Percentiles rank a stretch among this genome's conserved stretches.
Conservation (phyloP, 2,329 filamentous ascomycete species). For the Alternaria metachromatica region DNA sequence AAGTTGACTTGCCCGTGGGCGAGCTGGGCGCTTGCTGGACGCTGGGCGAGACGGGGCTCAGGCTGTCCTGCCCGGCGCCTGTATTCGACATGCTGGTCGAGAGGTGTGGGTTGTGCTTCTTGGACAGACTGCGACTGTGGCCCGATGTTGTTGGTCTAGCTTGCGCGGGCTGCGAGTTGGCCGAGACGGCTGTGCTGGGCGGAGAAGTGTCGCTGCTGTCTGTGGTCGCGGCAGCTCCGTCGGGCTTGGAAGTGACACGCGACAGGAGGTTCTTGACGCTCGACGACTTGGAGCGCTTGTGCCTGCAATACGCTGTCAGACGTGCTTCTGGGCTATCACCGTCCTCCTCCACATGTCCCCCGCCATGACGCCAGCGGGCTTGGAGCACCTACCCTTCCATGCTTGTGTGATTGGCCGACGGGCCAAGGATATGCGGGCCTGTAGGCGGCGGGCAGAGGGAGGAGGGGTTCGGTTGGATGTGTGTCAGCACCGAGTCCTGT, state of each 20-base stretch:
- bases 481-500: neutral
- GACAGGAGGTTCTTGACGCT: slow-evolving; percentile 47
- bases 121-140: slow-evolving; percentile 39
- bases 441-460: neutral
- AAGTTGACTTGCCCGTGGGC: slow-evolving; percentile 48
- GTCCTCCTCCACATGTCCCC: slow-evolving; percentile 4
- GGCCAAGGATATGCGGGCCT: slow-evolving; percentile 6
- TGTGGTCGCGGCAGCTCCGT: slow-evolving; percentile 34
- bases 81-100: slow-evolving; percentile 39
- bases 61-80: slow-evolving; percentile 20
- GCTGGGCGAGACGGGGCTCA: slow-evolving; percentile 28
- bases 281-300: slow-evolving; percentile 53
- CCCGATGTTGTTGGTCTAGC: slow-evolving; percentile 3
- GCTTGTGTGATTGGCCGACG: slow-evolving; percentile 22
- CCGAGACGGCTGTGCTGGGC: slow-evolving; percentile 26
- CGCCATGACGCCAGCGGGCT: slow-evolving; percentile 15
- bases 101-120: slow-evolving; percentile 35
- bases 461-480: neutral
- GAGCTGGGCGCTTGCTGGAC: slow-evolving; percentile 29
- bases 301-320: slow-evolving; percentile 30
- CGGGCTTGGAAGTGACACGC: slow-evolving; percentile 42
- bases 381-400: slow-evolving; percentile 45
- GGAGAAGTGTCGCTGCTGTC: slow-evolving; percentile 22
- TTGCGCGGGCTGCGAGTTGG: slow-evolving; percentile 32
- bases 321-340: neutral